Conservation (phyloP, 768 basidiomycete species). For the Crucibulum laeve region DNA sequence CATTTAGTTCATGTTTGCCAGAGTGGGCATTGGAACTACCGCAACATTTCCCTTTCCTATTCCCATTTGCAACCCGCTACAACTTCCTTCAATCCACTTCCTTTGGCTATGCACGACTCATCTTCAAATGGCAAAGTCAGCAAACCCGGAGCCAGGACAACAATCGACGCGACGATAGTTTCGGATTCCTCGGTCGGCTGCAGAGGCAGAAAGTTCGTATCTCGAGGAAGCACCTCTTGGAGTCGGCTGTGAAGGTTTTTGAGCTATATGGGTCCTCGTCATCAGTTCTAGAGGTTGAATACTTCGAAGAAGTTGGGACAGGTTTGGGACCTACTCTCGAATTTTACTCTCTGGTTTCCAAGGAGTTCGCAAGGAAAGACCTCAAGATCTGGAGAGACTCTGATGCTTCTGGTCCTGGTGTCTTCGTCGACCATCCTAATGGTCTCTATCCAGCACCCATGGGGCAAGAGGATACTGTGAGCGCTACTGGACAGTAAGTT, state of each 20-base stretch:
- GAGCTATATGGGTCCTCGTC: conserved; percentile 94
- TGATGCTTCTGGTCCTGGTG: conserved; percentile 53
- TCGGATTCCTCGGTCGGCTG: conserved; percentile 87
- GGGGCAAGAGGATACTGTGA: conserved; percentile 59
- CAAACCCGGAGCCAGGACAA: conserved; percentile 75
- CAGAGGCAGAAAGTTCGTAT: conserved; percentile 97
- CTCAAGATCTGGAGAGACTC: conserved; percentile 91
- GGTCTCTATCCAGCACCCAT: conserved; percentile 91
- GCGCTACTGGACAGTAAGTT: conserved; percentile 75
- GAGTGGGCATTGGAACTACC: conserved; percentile 97
- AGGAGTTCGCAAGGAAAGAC: conserved; percentile 87
- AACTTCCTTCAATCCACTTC: conserved; percentile 97
- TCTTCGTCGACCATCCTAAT: conserved; percentile 78
- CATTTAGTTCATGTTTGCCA: conserved; percentile 81
- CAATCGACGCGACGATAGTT: conserved; percentile 82
- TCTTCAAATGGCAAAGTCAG: conserved; percentile 92
- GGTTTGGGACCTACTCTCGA: conserved; percentile 96
- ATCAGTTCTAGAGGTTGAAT: conserved; percentile 94
- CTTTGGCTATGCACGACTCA: conserved; percentile 94
- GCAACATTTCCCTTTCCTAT: conserved; percentile 96
- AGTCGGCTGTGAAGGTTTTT: conserved; percentile 94
- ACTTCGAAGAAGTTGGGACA: conserved; percentile 98
- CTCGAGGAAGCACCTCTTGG: conserved; percentile 89
- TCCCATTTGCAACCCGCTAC: conserved; percentile 97
- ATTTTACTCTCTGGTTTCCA: conserved; percentile 96